Evolutionary conservation across 2,329 filamentous ascomycete genomes (phyloP), one percentile per base, ranked within the genome.

Genomic region (Blastomyces emzantsi): DNA sequence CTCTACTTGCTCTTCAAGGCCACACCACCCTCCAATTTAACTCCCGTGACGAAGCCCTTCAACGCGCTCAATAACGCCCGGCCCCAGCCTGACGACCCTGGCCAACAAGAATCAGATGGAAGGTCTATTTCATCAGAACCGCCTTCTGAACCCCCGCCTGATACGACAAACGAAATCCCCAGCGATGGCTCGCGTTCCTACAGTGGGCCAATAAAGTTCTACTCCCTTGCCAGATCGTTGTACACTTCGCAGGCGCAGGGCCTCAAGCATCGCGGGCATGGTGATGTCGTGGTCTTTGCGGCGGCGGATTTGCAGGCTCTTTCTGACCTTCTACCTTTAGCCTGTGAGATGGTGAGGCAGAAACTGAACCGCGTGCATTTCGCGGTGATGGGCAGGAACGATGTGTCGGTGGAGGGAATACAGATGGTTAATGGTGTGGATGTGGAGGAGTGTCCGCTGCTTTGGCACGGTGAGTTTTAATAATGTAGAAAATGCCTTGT

Each of bases 291-390:
- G 19, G 75, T 97, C 2, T 96, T 96, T 72, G 88, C 87, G 4
- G 87, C 89, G 3, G 87, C 90, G 0, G 92, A 83, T 65, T 76
- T 95, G 60, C 84, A 84, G 73, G 94, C 90, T 71, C 85, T 87
- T 19, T 83, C 90, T 0, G 83, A 83, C 41, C 74, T 97, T 62
- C 78, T 96, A 41, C 91, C 92, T 0, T 80, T 96, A 72, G 90
- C 92, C 6, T 97, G 94, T 74, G 85, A 90, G 69, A 97, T 97
- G 92, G 87, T 87, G 7, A 74, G 75, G 28, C 82, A 86, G 74
- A 81, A 83, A 63, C 80, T 83, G 64, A 96, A 86, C 70, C 82
- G 86, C 66, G 91, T 97, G 9, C 93, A 97, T 73, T 88, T 96
- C 72, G 88, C 85, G 0, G 76, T 97, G 3, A 83, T 95, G 77